phyloP scores from a whole-genome alignment of 2,329 filamentous ascomycete genomes.

The Cladophialophora carrionii region DNA sequence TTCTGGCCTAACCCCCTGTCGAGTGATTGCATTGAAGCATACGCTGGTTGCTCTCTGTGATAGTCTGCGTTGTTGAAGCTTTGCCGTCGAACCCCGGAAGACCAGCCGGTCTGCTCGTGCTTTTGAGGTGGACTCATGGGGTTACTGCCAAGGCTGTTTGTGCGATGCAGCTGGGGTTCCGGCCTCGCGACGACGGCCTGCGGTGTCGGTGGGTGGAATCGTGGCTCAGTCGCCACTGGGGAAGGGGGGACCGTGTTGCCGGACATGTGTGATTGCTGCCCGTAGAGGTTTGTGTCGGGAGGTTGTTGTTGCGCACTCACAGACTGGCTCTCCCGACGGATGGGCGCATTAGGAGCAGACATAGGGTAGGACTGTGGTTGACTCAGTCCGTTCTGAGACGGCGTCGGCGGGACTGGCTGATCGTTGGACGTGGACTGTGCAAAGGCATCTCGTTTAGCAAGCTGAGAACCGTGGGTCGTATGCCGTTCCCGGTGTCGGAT shows the following conservation, averaged over 20 bases:
- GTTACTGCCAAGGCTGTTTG: constrained; percentile 41
- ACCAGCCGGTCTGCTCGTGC: constrained; percentile 40
- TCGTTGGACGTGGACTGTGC: constrained; percentile 40
- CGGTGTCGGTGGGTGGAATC: constrained; percentile 40
- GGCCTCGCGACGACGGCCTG: constrained; percentile 38
- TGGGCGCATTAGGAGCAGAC: constrained; percentile 41
- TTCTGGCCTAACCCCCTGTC: constrained; percentile 16
- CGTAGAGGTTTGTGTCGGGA: constrained; percentile 13
- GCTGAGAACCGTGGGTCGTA: constrained; percentile 63
- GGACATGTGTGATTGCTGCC: constrained; percentile 20
- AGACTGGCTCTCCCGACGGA: constrained; percentile 18
- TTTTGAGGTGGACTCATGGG: constrained; percentile 40
- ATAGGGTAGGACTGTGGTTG: constrained; percentile 42
- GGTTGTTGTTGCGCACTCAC: constrained; percentile 4
- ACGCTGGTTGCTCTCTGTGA: constrained; percentile 15
- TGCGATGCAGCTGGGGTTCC: constrained; percentile 40
- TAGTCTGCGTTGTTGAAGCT: constrained; percentile 36
- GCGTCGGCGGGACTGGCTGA: constrained; percentile 30
- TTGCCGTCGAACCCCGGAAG: constrained; percentile 38
- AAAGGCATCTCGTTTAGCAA: constrained; percentile 55
- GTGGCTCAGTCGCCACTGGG: constrained; percentile 35
- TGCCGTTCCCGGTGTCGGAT: constrained; percentile 82
- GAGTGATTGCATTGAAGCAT: constrained; percentile 17
- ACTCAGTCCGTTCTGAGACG: constrained; percentile 26
- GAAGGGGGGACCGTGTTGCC: constrained; percentile 26